phyloP scores from a whole-genome alignment of 1,284 basidiomycete genomes.

The Rhodotorula sp. region DNA sequence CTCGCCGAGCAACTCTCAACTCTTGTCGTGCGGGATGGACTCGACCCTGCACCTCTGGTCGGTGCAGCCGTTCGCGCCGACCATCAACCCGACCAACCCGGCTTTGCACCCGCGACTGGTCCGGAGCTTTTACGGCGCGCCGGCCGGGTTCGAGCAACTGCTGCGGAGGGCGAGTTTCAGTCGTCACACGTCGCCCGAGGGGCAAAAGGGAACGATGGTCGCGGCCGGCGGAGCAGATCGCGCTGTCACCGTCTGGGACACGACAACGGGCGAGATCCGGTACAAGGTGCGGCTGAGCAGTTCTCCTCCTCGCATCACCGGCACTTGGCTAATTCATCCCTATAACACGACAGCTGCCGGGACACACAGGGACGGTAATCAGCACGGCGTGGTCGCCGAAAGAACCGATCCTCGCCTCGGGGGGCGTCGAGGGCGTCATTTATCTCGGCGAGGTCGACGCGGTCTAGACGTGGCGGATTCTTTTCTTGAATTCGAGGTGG shows the following conservation, averaged over 20 bases:
- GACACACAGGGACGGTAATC: constrained; percentile 89
- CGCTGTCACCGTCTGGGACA: constrained; percentile 81
- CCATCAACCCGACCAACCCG: constrained; percentile 54
- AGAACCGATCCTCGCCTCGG: constrained; percentile 82
- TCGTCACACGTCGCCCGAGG: constrained; percentile 45
- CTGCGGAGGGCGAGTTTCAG: constrained; percentile 72
- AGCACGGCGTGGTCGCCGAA: constrained; percentile 85
- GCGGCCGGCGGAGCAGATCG: constrained; percentile 55
- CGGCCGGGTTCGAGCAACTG: constrained; percentile 85
- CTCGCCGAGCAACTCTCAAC: constrained; percentile 77
- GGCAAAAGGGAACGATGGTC: constrained; percentile 43
- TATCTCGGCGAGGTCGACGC: constrained; percentile 75
- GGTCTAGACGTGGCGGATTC: background rate
- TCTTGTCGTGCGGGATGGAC: constrained; percentile 83
- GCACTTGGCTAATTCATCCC: no score
- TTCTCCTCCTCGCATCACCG: no score
- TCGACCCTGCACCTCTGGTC: constrained; percentile 84
- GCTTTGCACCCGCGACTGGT: constrained; percentile 61
- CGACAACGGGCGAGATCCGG: constrained; percentile 64
- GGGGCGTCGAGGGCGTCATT: constrained; percentile 69
- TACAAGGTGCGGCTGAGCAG: constrained; percentile 64
- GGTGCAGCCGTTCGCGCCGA: constrained; percentile 82
- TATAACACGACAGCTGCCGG: constrained; percentile 63
- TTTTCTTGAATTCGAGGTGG: background rate
- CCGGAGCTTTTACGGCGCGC: constrained; percentile 71